Percentiles rank a stretch among this genome's conserved stretches.
Evolutionary conservation across 768 basidiomycete species (phyloP).

Genomic region (Pleurotus ostreatus): DNA sequence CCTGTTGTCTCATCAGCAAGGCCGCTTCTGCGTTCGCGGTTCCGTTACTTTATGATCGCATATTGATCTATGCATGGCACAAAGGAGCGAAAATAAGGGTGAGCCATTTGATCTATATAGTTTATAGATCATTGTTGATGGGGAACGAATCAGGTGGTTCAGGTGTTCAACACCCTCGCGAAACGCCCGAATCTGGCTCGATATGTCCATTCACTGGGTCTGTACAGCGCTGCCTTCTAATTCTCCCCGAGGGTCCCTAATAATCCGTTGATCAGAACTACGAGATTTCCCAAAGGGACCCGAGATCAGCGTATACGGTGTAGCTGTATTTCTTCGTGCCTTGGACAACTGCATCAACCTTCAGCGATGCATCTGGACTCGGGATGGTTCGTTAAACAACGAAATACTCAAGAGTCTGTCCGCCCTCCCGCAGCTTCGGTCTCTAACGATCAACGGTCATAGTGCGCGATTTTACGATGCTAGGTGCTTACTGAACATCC

Average conservation of each 20-base stretch:
- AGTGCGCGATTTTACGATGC: constrained; percentile 55
- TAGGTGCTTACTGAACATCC: constrained; percentile 43
- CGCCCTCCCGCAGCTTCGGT: constrained; percentile 35
- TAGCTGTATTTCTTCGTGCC: constrained; percentile 39
- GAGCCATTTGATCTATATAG: constrained; percentile 1
- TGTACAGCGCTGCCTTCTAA: constrained; percentile 12
- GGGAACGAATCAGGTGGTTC: constrained; percentile 42
- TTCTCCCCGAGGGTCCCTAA: too few species aligned
- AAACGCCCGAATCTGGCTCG: constrained; percentile 50
- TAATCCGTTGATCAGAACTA: constrained; percentile 42
- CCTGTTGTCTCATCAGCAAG: constrained; percentile 53
- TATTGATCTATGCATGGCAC: constrained; percentile 70
- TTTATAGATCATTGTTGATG: not conserved
- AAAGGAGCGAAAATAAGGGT: constrained; percentile 61
- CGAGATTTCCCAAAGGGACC: constrained; percentile 66
- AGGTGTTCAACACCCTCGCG: constrained; percentile 61
- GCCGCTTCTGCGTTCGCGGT: constrained; percentile 48
- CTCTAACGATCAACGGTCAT: constrained; percentile 72
- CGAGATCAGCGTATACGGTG: constrained; percentile 29
- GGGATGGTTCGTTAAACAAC: constrained; percentile 68
- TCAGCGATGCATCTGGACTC: constrained; percentile 70
- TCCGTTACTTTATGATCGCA: constrained; percentile 50
- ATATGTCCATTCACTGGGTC: constrained; percentile 57
- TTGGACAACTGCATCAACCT: constrained; percentile 61
- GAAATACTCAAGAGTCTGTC: constrained; percentile 52